A percentile compares a stretch with the other conserved stretches of the same genome.
These are phyloP conservation scores for Phytophthora colocasiae DNA, from an alignment of 352 stramenopile genomes.

Conservation along the genomic window DNA sequence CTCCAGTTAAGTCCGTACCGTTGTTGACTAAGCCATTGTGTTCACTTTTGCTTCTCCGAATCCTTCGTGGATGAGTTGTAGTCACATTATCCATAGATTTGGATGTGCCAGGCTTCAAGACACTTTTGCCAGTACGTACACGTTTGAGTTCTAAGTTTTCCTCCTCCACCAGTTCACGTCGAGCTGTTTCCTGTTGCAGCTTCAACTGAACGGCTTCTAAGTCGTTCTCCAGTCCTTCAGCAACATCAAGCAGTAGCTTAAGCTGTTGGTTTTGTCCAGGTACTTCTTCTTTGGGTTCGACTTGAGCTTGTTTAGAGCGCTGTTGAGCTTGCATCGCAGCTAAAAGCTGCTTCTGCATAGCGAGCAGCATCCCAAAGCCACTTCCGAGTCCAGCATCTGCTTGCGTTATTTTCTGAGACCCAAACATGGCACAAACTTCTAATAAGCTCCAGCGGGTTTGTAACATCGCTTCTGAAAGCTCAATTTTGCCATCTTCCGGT, in stretches of 20 bases:
- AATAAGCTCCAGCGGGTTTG: conserved; percentile 61
- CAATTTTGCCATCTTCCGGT: conserved; percentile 9
- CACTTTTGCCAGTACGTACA: conserved; percentile 6
- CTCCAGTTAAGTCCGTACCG: conserved; percentile 2
- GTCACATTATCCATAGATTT: conserved; percentile 13
- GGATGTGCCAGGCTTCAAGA: conserved; percentile 2
- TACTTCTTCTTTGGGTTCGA: conserved; percentile 14
- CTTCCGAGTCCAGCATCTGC: conserved; percentile 43
- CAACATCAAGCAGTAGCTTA: conserved; percentile 69
- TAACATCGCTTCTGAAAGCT: conserved; percentile 41
- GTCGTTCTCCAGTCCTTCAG: conserved; percentile 67
- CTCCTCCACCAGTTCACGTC: conserved; percentile 53
- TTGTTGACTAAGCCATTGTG: not conserved
- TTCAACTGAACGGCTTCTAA: conserved; percentile 52
- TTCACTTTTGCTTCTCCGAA: conserved; percentile 33
- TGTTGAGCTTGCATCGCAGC: conserved; percentile 42
- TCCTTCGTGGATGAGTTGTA: conserved; percentile 16
- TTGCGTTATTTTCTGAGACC: conserved; percentile 41
- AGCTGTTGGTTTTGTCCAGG: conserved; percentile 46
- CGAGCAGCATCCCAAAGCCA: conserved; percentile 47
- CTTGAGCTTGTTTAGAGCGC: conserved; percentile 17
- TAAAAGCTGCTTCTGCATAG: conserved; percentile 63
- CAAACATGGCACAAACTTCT: conserved; percentile 60
- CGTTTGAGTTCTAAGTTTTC: conserved; percentile 56
- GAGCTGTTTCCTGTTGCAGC: conserved; percentile 56